Percentiles rank a stretch among this genome's conserved stretches.
Conservation (phyloP, 768 basidiomycete species). For the Amanita pseudoporphyria region DNA sequence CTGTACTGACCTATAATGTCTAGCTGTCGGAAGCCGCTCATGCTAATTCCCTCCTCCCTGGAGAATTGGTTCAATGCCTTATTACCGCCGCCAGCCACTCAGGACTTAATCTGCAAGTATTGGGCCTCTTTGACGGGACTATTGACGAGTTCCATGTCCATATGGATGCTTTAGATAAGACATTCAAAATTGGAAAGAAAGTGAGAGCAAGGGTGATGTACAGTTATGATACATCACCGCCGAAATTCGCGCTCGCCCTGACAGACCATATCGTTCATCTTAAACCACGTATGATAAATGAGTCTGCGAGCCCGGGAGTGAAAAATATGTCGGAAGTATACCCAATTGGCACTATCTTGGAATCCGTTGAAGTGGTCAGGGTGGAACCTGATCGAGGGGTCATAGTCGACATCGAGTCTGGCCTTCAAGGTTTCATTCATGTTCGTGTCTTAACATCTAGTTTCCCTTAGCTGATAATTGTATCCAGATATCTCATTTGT, state of each 20-base stretch:
- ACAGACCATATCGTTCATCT: conserved; percentile 63
- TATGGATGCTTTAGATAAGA: conserved; percentile 28
- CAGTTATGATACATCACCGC: conserved; percentile 65
- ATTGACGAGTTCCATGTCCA: conserved; percentile 73
- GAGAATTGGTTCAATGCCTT: conserved; percentile 70
- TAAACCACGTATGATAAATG: conserved; percentile 25
- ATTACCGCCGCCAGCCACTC: conserved; percentile 65
- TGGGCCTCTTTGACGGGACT: conserved; percentile 90
- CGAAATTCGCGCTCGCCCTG: conserved; percentile 75
- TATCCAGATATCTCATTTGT: conserved; percentile 81
- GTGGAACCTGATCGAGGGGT: conserved; percentile 82
- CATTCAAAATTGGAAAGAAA: conserved; percentile 59
- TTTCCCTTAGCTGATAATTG: conserved; percentile 6
- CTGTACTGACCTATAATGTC: not conserved
- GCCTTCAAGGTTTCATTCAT: conserved; percentile 76
- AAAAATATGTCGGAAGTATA: conserved; percentile 43
- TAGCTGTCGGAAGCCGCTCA: conserved; percentile 73
- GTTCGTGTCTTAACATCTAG: conserved; percentile 34
- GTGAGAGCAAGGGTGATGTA: conserved; percentile 82
- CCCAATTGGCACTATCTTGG: conserved; percentile 66
- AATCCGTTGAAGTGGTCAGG: conserved; percentile 60
- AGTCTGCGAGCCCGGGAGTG: conserved; percentile 13
- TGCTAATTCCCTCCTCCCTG: conserved; percentile 79
- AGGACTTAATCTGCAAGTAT: conserved; percentile 81
- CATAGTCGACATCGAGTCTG: conserved; percentile 53